These are phyloP conservation scores for Tagetes erecta DNA, from an alignment of 129 eudicot genomes.

Conservation along the genomic window DNA sequence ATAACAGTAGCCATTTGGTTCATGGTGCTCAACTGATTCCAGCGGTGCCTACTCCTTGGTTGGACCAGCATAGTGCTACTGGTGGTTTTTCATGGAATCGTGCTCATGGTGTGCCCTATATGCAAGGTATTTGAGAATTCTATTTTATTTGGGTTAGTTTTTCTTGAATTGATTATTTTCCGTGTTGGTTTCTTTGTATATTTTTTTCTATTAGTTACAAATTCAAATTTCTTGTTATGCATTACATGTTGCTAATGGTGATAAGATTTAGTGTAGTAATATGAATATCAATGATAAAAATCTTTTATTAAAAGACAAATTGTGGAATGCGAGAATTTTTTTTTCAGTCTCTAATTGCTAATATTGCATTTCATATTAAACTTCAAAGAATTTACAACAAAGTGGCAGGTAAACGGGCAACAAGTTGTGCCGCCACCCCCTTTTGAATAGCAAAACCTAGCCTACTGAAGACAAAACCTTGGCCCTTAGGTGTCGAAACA, in stretches of 20 bases:
- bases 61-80: slow-evolving; percentile 50
- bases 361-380: too few species aligned
- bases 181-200: slow-evolving; percentile 1
- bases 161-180: neutral
- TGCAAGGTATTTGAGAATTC: slow-evolving; percentile 47
- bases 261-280: neutral
- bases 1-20: slow-evolving; percentile 42
- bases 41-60: slow-evolving; percentile 53
- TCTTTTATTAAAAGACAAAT: neutral
- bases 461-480: too few species aligned
- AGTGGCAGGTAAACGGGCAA: too few species aligned
- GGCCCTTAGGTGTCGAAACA: too few species aligned
- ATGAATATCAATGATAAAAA: neutral
- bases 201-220: neutral
- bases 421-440: too few species aligned
- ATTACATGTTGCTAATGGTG: slow-evolving; percentile 8
- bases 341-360: too few species aligned
- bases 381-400: too few species aligned
- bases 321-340: neutral
- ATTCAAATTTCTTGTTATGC: slow-evolving; percentile 4
- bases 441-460: too few species aligned
- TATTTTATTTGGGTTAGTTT: neutral
- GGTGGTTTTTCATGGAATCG: slow-evolving; percentile 57
- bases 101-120: slow-evolving; percentile 52
- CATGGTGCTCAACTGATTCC: slow-evolving; percentile 60